Base-by-base conservation (phyloP, 768 basidiomycete genomes). In the Paxillus rubicundulus region DNA sequence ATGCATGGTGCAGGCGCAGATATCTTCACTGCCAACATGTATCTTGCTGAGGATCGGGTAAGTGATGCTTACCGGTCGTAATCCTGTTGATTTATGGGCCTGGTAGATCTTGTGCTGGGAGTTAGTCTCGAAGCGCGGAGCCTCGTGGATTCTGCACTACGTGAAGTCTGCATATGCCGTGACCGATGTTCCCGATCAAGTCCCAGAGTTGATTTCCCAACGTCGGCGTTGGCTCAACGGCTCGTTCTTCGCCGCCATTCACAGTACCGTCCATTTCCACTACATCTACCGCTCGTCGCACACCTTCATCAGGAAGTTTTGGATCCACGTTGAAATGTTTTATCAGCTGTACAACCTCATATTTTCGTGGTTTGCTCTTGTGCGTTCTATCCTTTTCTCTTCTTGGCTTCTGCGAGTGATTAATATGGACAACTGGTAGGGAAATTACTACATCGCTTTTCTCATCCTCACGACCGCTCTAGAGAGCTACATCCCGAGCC, bases 1-100 rank as follows among this genome's bases (percentile, higher is more conserved):
- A 87, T 97, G 86, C 89, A 90, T 55, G 89, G 88, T 28, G 84
- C 87, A 4, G 88, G 83, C 13, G 88, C 89, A 1, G 92, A 92
- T 64, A 93, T 96, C 54, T 95, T 95, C 71, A 94, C 92, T 5
- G 90, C 93, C 21, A 96, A 96, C 65, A 96, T 96, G 92, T 98
- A 95, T 65, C 80, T 96, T 14, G 92, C 92, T 9, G 92, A 95
- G 69, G 92, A 93, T 77, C 84, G 88, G 52, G 79, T 81, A 66
- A 57, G 77, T 74, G 47, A 24, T 34, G 32, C 16, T 28, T 14
- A 9, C 40, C 43, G 32, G 8, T 17, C 46, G 30, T 30, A 28
- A 49, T 48, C 24, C 8, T 24, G 0, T 12, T 24, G 10, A 43
- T 54, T 63, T 40, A 59, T 21, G n/a, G 39, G 45, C 46, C 67